Evolutionary conservation across 139 green algal genomes (phyloP).

Genomic region (Coccomyxa sp.): DNA sequence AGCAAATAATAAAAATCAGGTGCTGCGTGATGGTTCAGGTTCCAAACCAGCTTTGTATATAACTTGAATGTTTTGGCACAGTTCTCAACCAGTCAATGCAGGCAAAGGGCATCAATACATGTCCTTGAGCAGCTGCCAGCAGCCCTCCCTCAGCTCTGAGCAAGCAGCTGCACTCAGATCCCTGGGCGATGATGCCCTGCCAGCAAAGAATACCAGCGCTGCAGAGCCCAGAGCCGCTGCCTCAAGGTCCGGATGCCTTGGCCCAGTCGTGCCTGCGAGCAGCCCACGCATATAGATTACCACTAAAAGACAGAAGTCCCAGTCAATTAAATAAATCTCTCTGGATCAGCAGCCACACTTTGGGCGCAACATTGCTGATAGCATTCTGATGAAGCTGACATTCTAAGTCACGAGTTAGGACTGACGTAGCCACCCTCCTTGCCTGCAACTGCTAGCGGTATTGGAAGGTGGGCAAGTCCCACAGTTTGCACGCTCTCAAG

Average conservation of each 20-base stretch:
- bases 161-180: constrained; percentile 16
- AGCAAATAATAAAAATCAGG: too few relatives aligned
- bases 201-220: constrained; percentile 11
- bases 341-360: neutral
- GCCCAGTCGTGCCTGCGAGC: constrained; percentile 10
- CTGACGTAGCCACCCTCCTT: neutral
- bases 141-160: constrained; percentile 11
- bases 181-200: constrained; percentile 16
- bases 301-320: neutral
- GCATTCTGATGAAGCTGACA: neutral
- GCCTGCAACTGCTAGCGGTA: neutral
- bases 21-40: too few relatives aligned
- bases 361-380: neutral
- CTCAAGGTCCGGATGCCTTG: constrained; percentile 2
- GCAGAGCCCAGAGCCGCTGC: constrained; percentile 13
- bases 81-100: neutral
- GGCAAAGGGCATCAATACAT: constrained; percentile 9
- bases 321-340: too few relatives aligned
- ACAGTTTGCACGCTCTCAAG: too few relatives aligned
- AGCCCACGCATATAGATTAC: neutral
- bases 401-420: neutral
- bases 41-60: too few relatives aligned
- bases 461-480: too few relatives aligned
- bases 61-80: too few relatives aligned
- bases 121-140: constrained; percentile 11